Conservation (phyloP, 2,329 filamentous ascomycete species). For the Tolypocladium ovalisporum region DNA sequence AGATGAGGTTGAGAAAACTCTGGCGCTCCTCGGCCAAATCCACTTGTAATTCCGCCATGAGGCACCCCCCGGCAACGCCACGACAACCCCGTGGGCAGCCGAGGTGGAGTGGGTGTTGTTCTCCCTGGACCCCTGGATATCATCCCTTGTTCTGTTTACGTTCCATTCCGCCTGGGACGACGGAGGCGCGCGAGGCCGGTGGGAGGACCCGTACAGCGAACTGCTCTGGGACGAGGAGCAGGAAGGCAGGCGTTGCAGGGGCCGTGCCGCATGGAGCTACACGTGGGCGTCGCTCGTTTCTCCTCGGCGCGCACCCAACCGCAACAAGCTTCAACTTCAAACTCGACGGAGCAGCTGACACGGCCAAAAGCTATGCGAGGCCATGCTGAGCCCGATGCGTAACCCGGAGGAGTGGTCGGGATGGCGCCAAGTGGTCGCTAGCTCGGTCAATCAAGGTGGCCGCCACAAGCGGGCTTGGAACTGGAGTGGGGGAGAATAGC, state of each 20-base stretch:
- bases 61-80: not conserved
- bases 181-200: not conserved
- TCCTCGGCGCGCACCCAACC: not conserved
- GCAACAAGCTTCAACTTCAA: not conserved
- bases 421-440: slow-evolving; percentile 5
- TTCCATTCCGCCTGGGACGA: not conserved
- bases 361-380: not conserved
- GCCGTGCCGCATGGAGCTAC: not conserved
- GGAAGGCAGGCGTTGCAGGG: not conserved
- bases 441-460: slow-evolving; percentile 10
- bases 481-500: slow-evolving; percentile 12
- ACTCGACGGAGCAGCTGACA: not conserved
- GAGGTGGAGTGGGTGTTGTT: not conserved
- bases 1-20: not conserved
- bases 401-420: not conserved
- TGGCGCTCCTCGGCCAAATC: not conserved
- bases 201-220: not conserved
- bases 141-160: not conserved
- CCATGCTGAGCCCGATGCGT: not conserved
- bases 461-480: slow-evolving; percentile 1
- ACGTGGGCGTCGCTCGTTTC: not conserved
- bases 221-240: not conserved
- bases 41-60: not conserved
- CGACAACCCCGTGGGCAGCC: not conserved
- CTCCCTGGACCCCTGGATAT: not conserved